Conservation (phyloP, 2,329 filamentous ascomycete genomes). For the Sporothrix pseudoabietina region DNA sequence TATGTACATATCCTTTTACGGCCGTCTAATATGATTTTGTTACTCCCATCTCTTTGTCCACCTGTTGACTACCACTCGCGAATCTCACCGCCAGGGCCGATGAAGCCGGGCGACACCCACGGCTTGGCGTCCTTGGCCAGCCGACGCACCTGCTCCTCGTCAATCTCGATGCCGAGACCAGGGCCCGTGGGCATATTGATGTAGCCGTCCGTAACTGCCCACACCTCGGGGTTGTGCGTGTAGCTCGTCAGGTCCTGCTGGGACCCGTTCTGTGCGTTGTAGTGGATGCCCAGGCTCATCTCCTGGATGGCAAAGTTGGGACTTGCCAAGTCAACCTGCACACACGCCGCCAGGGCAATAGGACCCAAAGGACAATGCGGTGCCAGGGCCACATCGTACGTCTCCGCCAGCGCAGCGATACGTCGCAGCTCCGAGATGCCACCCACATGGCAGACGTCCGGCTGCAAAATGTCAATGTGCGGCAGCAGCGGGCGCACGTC, state of each 20-base stretch:
- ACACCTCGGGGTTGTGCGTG: conserved; percentile 59
- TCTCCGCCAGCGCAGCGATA: conserved; percentile 65
- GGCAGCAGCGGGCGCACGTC: conserved; percentile 67
- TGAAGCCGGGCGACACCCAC: conserved; percentile 60
- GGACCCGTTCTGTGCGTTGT: conserved; percentile 55
- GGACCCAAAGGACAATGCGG: conserved; percentile 68
- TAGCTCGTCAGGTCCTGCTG: conserved; percentile 63
- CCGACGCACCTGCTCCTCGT: conserved; percentile 63
- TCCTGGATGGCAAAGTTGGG: conserved; percentile 68
- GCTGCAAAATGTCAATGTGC: conserved; percentile 66
- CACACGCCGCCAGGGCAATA: conserved; percentile 65
- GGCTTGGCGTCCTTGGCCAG: conserved; percentile 53
- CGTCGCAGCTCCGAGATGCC: conserved; percentile 66
- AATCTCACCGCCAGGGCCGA: conserved; percentile 59
- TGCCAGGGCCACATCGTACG: conserved; percentile 66
- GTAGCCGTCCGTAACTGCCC: conserved; percentile 55
- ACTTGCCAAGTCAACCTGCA: conserved; percentile 60
- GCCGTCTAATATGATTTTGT: background rate
- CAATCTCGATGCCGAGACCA: conserved; percentile 63
- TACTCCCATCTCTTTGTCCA: background rate
- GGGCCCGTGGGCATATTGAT: conserved; percentile 56
- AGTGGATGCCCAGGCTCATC: conserved; percentile 71
- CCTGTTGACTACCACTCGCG: conserved; percentile 57
- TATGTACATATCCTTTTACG: background rate
- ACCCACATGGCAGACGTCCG: conserved; percentile 65